These are phyloP conservation scores for Sporopachydermia quercuum DNA, from an alignment of 805 yeast species.

Conservation along the genomic window DNA sequence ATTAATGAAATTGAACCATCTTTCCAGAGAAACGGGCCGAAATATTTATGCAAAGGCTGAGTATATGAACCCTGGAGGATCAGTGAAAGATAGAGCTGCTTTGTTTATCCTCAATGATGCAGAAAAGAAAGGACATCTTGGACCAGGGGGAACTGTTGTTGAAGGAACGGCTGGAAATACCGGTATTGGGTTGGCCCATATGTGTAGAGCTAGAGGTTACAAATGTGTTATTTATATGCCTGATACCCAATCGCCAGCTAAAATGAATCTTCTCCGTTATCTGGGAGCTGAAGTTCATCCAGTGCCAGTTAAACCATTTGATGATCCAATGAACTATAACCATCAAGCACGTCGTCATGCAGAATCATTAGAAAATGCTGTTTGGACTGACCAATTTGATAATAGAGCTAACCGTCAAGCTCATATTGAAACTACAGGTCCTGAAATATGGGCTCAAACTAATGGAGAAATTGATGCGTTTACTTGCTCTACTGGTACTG, in stretches of 20 bases:
- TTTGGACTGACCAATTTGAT: conserved; percentile 90
- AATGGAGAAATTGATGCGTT: conserved; percentile 69
- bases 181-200: conserved; percentile 81
- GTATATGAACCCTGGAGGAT: conserved; percentile 88
- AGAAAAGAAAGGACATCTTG: conserved; percentile 42
- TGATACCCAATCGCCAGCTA: conserved; percentile 69
- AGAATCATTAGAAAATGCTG: conserved; percentile 58
- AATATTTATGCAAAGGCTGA: conserved; percentile 85
- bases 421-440: conserved; percentile 82
- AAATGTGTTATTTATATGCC: conserved; percentile 84
- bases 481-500: conserved; percentile 87
- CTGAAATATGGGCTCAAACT: conserved; percentile 81
- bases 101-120: conserved; percentile 65
- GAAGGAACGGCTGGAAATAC: conserved; percentile 96
- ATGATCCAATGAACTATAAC: conserved; percentile 74
- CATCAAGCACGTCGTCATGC: conserved; percentile 83
- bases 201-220: conserved; percentile 72
- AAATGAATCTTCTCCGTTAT: conserved; percentile 56
- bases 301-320: conserved; percentile 75
- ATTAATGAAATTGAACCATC: conserved; percentile 40
- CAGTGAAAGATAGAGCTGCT: conserved; percentile 86
- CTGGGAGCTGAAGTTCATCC: conserved; percentile 82
- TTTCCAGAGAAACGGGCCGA: conserved; percentile 47
- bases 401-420: conserved; percentile 80
- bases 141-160: conserved; percentile 73